Evolutionary conservation across 352 stramenopile species (phyloP), one percentile per base, ranked within the genome.

Genomic region (Achlya hypogyna): DNA sequence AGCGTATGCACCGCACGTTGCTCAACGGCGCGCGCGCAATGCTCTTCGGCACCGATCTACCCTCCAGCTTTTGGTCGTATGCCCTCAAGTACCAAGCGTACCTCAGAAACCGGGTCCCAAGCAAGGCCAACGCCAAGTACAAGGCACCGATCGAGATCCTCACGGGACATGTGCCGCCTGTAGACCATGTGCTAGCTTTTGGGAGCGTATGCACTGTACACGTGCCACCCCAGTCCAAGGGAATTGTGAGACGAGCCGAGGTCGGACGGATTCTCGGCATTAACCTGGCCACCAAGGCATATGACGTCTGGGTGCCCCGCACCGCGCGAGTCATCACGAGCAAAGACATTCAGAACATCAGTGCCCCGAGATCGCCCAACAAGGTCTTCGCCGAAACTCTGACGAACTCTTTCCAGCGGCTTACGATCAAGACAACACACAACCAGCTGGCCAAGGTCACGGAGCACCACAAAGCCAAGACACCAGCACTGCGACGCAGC

Each of bases 221-320:
- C 6, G 6, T 14, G 34, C n/a, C 6, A 14, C 34, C 34, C 6
- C 6, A 42, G 34, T 16, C 6, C 6, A 42, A 42, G 34, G 34
- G 34, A 6, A 42, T 42, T 14, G 14, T 16, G 34, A 42, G 6
- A 42, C 34, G 34, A 6, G 34, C 6, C 14, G 34, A 16, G 6
- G 38, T 45, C 38, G 38, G 38, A n/a, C 38, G 38, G n/a, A 62
- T 49, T 18, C 31, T 62, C 20, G 53, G 53, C n/a, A 32, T 62
- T 9, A 62, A 49, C n/a, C 20, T 25, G 8, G 53, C 45, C n/a
- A 45, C 31, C 12, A 62, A 62, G n/a, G 53, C 25, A 31, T 62
- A 49, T 14, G 18, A 62, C 29, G 31, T 62, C 4, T 62, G 35
- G 31, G 1, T 62, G 5, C 31, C 53, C 8, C 10, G 49, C 20